phyloP scores from a whole-genome alignment of 2,329 filamentous ascomycete species.

The Hypoxylon rubiginosum region DNA sequence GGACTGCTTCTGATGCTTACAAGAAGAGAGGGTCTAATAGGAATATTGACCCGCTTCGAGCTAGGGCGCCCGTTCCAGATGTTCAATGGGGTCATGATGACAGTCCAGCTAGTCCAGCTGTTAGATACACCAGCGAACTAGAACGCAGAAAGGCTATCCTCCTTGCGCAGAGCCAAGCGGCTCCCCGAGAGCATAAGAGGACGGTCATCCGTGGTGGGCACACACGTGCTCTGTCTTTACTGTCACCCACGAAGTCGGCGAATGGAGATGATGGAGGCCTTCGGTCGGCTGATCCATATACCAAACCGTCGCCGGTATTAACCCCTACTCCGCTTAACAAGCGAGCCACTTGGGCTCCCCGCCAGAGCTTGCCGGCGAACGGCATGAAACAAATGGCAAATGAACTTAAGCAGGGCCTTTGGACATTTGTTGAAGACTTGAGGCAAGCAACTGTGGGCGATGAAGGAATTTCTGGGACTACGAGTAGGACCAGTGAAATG shows the following conservation, averaged over 20 bases:
- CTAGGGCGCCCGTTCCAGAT: slow-evolving; percentile 41
- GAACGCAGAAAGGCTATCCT: slow-evolving; percentile 80
- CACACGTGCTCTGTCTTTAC: slow-evolving; percentile 78
- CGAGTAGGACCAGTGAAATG: slow-evolving; percentile 54
- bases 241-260: slow-evolving; percentile 74
- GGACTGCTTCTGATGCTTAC: slow-evolving; percentile 80
- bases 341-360: slow-evolving; percentile 72
- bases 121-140: slow-evolving; percentile 69
- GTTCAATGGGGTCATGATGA: slow-evolving; percentile 54
- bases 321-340: slow-evolving; percentile 61
- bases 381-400: slow-evolving; percentile 83
- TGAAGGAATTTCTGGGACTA: slow-evolving; percentile 78
- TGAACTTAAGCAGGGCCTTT: slow-evolving; percentile 89
- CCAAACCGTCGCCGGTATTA: slow-evolving; percentile 52
- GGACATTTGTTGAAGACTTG: slow-evolving; percentile 96
- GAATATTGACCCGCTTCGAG: slow-evolving; percentile 70
- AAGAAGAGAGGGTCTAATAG: slow-evolving; percentile 79
- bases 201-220: slow-evolving; percentile 78
- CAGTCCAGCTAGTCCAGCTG: slow-evolving; percentile 54
- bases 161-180: slow-evolving; percentile 59
- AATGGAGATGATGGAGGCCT: slow-evolving; percentile 62
- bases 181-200: slow-evolving; percentile 61
- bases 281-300: slow-evolving; percentile 52
- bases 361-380: slow-evolving; percentile 59
- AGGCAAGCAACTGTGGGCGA: slow-evolving; percentile 96